phyloP scores from a whole-genome alignment of 306 rosid species.

The Lathyrus oleraceus region DNA sequence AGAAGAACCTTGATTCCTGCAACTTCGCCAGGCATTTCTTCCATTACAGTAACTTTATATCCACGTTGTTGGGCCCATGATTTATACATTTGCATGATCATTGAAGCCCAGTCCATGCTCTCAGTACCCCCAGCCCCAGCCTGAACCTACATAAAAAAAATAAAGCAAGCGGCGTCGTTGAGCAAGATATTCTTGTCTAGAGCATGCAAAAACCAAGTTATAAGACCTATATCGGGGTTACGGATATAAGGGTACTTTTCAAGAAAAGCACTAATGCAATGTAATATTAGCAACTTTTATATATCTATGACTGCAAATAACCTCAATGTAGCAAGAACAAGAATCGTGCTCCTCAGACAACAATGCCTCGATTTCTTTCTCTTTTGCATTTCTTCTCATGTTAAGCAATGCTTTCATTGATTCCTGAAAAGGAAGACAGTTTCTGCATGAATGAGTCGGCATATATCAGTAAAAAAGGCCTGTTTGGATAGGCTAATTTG shows the following conservation, averaged over 20 bases:
- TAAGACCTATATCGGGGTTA: background rate
- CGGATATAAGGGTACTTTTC: slow-evolving; percentile 6
- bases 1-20: slow-evolving; percentile 96
- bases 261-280: slow-evolving; percentile 13
- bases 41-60: slow-evolving; percentile 75
- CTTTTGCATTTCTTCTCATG: slow-evolving; percentile 79
- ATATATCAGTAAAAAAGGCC: slow-evolving; percentile 13
- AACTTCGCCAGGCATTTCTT: slow-evolving; percentile 95
- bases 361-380: slow-evolving; percentile 91
- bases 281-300: background rate
- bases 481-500: background rate
- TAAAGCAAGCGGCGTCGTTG: slow-evolving; percentile 21
- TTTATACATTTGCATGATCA: slow-evolving; percentile 96
- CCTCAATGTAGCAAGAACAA: slow-evolving; percentile 93
- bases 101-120: slow-evolving; percentile 99
- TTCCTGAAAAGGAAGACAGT: slow-evolving; percentile 63
- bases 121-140: slow-evolving; percentile 99
- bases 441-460: slow-evolving; percentile 30
- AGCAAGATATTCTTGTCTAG: background rate
- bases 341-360: slow-evolving; percentile 84
- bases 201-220: slow-evolving; percentile 24
- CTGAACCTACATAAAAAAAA: slow-evolving; percentile 66
- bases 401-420: slow-evolving; percentile 59
- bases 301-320: slow-evolving; percentile 31
- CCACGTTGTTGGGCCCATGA: slow-evolving; percentile 74